Conservation (phyloP, 306 rosid genomes). For the Sphenostylis stenocarpa region DNA sequence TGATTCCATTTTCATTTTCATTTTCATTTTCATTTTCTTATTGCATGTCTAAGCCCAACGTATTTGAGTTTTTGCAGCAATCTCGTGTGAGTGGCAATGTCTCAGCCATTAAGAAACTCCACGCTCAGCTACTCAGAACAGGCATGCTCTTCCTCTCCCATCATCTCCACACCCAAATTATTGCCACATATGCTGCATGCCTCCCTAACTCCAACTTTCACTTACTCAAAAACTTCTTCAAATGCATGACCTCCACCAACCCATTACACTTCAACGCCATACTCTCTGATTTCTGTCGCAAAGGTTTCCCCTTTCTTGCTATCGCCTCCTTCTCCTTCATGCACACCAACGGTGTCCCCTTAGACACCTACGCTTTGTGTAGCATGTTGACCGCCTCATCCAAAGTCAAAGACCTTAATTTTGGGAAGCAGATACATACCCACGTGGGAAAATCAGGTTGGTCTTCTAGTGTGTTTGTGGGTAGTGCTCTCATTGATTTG, state of each 20-base stretch:
- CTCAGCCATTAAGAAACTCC: constrained; percentile 52
- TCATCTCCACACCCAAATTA: constrained; percentile 48
- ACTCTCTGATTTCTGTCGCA: constrained; percentile 45
- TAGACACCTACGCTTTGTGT: constrained; percentile 67
- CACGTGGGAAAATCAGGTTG: constrained; percentile 60
- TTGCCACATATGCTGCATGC: constrained; percentile 43
- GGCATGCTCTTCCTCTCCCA: constrained; percentile 48
- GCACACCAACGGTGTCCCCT: constrained; percentile 52
- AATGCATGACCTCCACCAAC: constrained; percentile 51
- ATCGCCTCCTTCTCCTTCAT: constrained; percentile 60
- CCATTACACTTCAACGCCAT: constrained; percentile 54
- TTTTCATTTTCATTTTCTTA: constrained; percentile 19
- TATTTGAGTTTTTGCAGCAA: constrained; percentile 41
- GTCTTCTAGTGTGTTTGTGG: constrained; percentile 68
- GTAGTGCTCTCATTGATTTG: constrained; percentile 64
- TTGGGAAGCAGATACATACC: constrained; percentile 61
- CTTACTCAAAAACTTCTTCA: constrained; percentile 46
- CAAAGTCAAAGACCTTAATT: constrained; percentile 36
- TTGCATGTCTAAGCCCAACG: constrained; percentile 37
- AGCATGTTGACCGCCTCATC: constrained; percentile 63
- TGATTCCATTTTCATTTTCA: constrained; percentile 14
- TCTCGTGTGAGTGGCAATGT: constrained; percentile 40
- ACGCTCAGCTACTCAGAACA: constrained; percentile 52
- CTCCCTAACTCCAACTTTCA: constrained; percentile 27
- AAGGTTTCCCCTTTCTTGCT: constrained; percentile 54